A percentile compares a stretch with the other conserved stretches of the same genome.
Conservation (phyloP, 352 stramenopile genomes). For the Paralagenidium karlingii region DNA sequence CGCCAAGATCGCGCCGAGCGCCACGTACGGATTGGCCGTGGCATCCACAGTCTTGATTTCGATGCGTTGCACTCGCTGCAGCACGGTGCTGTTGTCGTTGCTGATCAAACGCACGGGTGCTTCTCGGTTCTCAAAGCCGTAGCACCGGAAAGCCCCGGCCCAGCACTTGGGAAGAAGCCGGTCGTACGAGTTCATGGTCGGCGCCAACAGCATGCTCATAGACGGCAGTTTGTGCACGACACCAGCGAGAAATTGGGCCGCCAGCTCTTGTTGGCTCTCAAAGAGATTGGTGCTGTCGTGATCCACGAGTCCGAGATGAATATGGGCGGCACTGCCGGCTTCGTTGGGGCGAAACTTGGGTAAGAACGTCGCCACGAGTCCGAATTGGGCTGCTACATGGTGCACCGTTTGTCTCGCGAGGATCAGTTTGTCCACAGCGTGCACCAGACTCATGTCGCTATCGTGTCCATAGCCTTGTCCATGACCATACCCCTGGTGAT, state of each 20-base stretch:
- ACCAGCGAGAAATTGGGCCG: constrained; percentile 7
- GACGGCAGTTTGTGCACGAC: constrained; percentile 10
- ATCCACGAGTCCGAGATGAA: constrained; percentile 11
- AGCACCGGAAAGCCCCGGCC: constrained; percentile 16
- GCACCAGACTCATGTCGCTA: constrained; percentile 1
- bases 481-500: too few relatives aligned
- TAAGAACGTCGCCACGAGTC: constrained; percentile 9
- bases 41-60: constrained; percentile 19
- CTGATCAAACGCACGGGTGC: constrained; percentile 11
- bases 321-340: constrained; percentile 8
- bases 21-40: constrained; percentile 16
- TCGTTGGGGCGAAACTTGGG: constrained; percentile 10
- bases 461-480: too few relatives aligned
- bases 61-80: constrained; percentile 7
- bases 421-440: constrained; percentile 12
- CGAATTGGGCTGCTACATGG: constrained; percentile 7
- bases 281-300: constrained; percentile 6
- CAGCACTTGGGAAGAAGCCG: constrained; percentile 15
- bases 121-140: constrained; percentile 20
- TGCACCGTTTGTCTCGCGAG: constrained; percentile 12
- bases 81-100: neutral
- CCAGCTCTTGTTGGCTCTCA: neutral
- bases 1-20: constrained; percentile 11
- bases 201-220: constrained; percentile 12
- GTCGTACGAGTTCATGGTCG: constrained; percentile 14